Evolutionary conservation across 2,329 filamentous ascomycete genomes (phyloP), one percentile per base, ranked within the genome.

Genomic region (Xylariaceae sp.): DNA sequence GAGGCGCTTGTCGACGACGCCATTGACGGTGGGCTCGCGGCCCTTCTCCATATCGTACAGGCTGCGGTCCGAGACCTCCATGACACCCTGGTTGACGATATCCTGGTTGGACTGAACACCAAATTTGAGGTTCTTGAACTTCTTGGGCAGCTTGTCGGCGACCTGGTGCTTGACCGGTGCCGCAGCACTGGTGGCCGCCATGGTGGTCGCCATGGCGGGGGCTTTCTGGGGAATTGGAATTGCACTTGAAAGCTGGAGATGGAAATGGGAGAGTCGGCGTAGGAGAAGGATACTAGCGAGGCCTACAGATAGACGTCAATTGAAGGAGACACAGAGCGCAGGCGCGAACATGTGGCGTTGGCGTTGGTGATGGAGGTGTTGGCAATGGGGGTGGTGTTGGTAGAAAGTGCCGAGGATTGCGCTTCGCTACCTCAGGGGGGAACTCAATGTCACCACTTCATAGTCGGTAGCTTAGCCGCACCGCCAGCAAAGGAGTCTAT

Each of bases 51-150:
- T 82, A 68, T 99, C 90, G 75, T 96, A 99, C 54, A 97, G 84
- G 68, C 91, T 85, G 62, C 90, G 84, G 68, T 96, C 89, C n/a
- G 89, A 95, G 50, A 99, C 87, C 71, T 96, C 90, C 58, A 97
- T 81, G 49, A 96, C 90, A 55, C 88, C 90, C 71, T 99, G 94
- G 66, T 92, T 95, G 60, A 95, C 88, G 59, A 97, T 95, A 65
- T 97, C 90, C 66, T 95, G 88, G 62, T 89, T 90, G 22, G 91
- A 95, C 85, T 95, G 83, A 55, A 97, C 89, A 64, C 92, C 92
- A 70, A 97, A 97, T 66, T 95, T 91, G 68, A 97, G 81, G 66
- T 90, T 87, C 68, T 87, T 90, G 75, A 96, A 95, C 64, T 89
- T 87, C 75, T 95, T 95, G 32, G 92, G 92, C 49, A 89, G 79